Base-by-base conservation (phyloP, 2,329 filamentous ascomycete species). In the Sporothrix globosa region DNA sequence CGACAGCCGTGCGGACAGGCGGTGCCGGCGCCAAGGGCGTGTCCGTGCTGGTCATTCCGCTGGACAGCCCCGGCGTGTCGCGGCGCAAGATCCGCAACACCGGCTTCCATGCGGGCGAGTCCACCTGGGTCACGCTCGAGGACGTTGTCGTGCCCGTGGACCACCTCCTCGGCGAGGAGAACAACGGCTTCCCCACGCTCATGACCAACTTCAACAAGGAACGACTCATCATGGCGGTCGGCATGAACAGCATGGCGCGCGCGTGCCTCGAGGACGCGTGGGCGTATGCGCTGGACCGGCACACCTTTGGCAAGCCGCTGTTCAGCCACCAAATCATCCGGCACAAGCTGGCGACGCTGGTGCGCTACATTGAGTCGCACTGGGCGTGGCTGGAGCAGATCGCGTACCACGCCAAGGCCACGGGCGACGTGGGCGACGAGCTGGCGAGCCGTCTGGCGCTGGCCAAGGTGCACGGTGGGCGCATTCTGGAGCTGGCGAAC, bases 21-120 rank as follows among this genome's bases (percentile, higher is more conserved):
- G 84, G 82, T 0, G 77, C 82, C 0, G 87, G 87, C 13, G 81
- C 81, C 68, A 74, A 75, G 2, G 87, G 87, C 4, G 82, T 90
- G 41, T 87, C 86, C 0, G 80, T 89, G 1, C 78, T 90, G 1
- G 84, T 90, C 3, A 86, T 90, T 30, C 83, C 87, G 0, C 79
- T 85, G 41, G 77, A 81, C 54, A 76, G 79, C 0, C 78, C 81
- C 2, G 87, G 87, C n/a, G 79, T 89, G 7, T 80, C 81, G 1
- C 81, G 81, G 67, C 81, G 86, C 24, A 83, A 81, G 67, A 89
- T 91, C 77, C 78, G 84, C 68, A 91, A 91, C 77, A 88, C 85
- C 34, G 90, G 89, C 3, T 87, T 90, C n/a, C 86, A 88, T 74
- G 88, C 87, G 5, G 89, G 88, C 53, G 88, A 88, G 21, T 70